Conservation (phyloP, 2,329 filamentous ascomycete species). For the Colletotrichum chlorophyti region DNA sequence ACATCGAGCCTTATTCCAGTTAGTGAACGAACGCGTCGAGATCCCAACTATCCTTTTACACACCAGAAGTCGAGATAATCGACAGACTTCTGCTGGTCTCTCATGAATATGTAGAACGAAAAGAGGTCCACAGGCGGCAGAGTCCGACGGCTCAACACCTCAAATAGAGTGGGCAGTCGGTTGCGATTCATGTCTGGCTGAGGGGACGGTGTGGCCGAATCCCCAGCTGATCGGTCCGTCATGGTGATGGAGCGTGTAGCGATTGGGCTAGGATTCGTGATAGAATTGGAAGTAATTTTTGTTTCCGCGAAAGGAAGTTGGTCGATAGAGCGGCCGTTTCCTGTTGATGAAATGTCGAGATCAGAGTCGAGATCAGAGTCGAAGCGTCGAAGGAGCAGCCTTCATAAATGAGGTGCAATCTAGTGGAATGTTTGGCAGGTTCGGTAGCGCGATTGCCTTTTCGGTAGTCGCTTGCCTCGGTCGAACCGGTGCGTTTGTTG, state of each 20-base stretch:
- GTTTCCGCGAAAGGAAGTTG: background rate
- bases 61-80: constrained; percentile 99
- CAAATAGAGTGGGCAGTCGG: constrained; percentile 90
- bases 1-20: constrained; percentile 84
- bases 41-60: constrained; percentile 38
- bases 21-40: constrained; percentile 27
- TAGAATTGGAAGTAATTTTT: background rate
- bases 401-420: constrained; percentile 16
- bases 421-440: constrained; percentile 16
- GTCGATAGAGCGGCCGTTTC: background rate
- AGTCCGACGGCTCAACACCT: constrained; percentile 94
- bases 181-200: constrained; percentile 73
- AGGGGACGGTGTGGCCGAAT: constrained; percentile 54
- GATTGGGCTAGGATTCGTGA: background rate
- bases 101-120: constrained; percentile 99
- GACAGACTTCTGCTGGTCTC: constrained; percentile 96
- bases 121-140: constrained; percentile 95
- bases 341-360: constrained; percentile 2
- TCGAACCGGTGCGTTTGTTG: constrained; percentile 1
- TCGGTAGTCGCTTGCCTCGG: constrained; percentile 8
- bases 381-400: constrained; percentile 13
- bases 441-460: constrained; percentile 2
- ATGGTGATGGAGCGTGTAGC: constrained; percentile 37
- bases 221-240: constrained; percentile 38
- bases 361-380: too few species aligned